Evolutionary conservation across 805 yeast species (phyloP).

Genomic region (Pachysolen tannophilus): DNA sequence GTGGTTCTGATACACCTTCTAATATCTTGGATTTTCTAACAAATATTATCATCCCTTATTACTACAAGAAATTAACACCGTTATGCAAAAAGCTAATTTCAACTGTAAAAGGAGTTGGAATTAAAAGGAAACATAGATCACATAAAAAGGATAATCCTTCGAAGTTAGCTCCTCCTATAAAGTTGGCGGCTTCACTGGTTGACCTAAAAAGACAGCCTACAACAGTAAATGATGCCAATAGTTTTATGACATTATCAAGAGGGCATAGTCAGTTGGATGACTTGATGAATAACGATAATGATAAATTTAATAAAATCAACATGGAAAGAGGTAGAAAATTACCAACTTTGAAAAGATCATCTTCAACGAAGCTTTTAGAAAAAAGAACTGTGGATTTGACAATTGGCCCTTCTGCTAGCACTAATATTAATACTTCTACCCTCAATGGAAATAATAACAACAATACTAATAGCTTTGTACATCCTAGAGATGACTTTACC

Average conservation of each 20-base stretch:
- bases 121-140: constrained; percentile 1
- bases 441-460: no score
- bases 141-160: not conserved
- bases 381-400: constrained; percentile 9
- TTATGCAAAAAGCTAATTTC: constrained; percentile 8
- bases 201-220: not conserved
- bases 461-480: not conserved
- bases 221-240: not conserved
- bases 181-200: not conserved
- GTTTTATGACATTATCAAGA: not conserved
- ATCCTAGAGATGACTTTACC: not conserved
- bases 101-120: constrained; percentile 9
- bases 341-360: constrained; percentile 1
- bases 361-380: constrained; percentile 8
- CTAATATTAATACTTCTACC: no score
- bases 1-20: no score
- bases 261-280: constrained; percentile 4
- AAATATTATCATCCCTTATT: constrained; percentile 8
- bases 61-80: constrained; percentile 5
- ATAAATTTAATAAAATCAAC: no score
- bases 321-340: not conserved
- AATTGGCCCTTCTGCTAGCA: no score
- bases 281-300: not conserved
- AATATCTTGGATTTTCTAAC: constrained; percentile 7
- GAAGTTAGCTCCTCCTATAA: not conserved